phyloP scores from a whole-genome alignment of 441 rosid species.

The Brassica balearica region DNA sequence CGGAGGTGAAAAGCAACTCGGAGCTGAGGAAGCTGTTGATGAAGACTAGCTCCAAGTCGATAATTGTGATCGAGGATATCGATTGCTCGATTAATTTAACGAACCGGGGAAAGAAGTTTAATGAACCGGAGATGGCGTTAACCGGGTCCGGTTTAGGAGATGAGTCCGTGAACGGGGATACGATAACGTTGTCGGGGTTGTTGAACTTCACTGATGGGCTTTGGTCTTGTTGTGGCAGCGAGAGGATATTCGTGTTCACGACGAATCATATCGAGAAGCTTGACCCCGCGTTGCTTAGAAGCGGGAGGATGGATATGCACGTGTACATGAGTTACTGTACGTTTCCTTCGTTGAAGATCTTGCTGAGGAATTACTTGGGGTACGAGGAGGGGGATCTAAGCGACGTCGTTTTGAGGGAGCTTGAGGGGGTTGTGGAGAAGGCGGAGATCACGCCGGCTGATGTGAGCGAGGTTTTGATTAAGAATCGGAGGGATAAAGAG shows the following conservation, averaged over 20 bases:
- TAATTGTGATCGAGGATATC: slow-evolving; percentile 24
- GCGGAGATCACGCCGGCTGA: slow-evolving; percentile 32
- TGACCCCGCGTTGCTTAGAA: slow-evolving; percentile 28
- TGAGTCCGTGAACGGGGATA: slow-evolving; percentile 52
- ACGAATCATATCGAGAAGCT: slow-evolving; percentile 29
- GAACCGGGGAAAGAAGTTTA: neutral
- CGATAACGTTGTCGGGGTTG: slow-evolving; percentile 41
- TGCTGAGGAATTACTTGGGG: slow-evolving; percentile 27
- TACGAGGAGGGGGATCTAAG: slow-evolving; percentile 14
- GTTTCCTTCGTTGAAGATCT: slow-evolving; percentile 26
- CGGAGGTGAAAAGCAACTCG: slow-evolving; percentile 29
- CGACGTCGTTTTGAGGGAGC: slow-evolving; percentile 1
- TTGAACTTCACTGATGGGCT: slow-evolving; percentile 30
- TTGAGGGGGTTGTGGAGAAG: slow-evolving; percentile 18
- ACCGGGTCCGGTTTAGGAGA: slow-evolving; percentile 32
- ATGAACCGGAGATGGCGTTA: slow-evolving; percentile 8
- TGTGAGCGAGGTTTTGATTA: slow-evolving; percentile 22
- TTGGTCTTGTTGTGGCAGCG: slow-evolving; percentile 29
- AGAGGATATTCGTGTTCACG: slow-evolving; percentile 31
- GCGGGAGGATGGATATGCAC: slow-evolving; percentile 32
- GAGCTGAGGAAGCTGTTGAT: slow-evolving; percentile 25
- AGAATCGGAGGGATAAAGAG: slow-evolving; percentile 24
- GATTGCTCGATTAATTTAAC: slow-evolving; percentile 23
- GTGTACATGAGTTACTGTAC: slow-evolving; percentile 27
- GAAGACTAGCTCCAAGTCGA: slow-evolving; percentile 28